Percentiles rank a stretch among this genome's conserved stretches.
phyloP scores from a whole-genome alignment of 1,139 yeast genomes.

The Geotrichum siamense region DNA sequence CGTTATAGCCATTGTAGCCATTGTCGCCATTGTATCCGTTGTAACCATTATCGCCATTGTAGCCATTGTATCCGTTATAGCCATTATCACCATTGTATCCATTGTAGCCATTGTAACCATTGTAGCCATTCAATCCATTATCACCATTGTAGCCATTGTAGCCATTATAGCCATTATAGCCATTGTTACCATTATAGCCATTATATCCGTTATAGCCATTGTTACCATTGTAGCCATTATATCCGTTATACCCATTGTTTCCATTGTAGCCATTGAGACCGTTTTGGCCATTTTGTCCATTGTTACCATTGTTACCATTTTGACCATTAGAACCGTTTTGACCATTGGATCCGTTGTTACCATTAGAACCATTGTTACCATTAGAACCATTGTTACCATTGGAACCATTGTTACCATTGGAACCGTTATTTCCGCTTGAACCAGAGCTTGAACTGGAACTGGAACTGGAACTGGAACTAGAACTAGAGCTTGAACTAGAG shows the following conservation, averaged over 20 bases:
- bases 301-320: not conserved
- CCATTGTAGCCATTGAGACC: conserved; percentile 1
- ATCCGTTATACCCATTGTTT: not conserved
- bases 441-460: not conserved
- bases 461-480: conserved; percentile 17
- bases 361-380: conserved; percentile 1
- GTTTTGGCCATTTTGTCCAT: not conserved
- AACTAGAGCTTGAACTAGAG: conserved; percentile 16
- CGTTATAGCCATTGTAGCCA: not conserved
- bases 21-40: conserved; percentile 1
- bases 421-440: not conserved
- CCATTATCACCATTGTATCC: not conserved
- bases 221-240: not conserved
- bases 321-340: not conserved
- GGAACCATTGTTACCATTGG: not conserved
- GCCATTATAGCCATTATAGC: conserved; percentile 1
- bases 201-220: not conserved
- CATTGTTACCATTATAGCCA: conserved; percentile 1
- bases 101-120: not conserved
- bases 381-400: not conserved
- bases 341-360: not conserved
- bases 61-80: not conserved
- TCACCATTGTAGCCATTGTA: conserved; percentile 1
- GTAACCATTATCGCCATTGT: not conserved
- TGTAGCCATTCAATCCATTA: not conserved